Conservation (phyloP, 1,284 basidiomycete species). For the Phellinidium pouzarii region DNA sequence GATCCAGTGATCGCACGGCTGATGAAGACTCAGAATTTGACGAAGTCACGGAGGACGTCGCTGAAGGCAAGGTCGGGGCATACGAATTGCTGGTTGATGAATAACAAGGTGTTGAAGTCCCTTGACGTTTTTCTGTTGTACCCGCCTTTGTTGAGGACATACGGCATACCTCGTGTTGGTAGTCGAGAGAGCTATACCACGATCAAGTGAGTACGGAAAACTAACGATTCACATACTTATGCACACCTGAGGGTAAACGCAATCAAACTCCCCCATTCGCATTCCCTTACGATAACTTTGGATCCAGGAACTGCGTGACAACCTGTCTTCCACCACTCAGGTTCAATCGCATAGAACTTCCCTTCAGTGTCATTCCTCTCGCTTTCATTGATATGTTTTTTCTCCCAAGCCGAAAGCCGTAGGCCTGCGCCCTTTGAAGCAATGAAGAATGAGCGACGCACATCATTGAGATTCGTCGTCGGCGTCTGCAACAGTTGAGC, state of each 20-base stretch:
- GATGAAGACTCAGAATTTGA: constrained; percentile 41
- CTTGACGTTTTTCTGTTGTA: constrained; percentile 16
- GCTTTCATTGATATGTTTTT: constrained; percentile 40
- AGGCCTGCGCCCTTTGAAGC: constrained; percentile 44
- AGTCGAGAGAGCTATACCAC: constrained; percentile 47
- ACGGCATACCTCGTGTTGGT: constrained; percentile 48
- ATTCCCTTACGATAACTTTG: constrained; percentile 59
- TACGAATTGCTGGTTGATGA: constrained; percentile 36
- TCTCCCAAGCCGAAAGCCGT: constrained; percentile 54
- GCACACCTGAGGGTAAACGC: constrained; percentile 61
- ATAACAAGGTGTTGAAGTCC: neutral
- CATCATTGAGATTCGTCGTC: constrained; percentile 48
- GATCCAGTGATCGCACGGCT: constrained; percentile 35
- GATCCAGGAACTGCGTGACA: constrained; percentile 63
- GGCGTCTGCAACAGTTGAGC: constrained; percentile 42
- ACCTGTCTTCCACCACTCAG: constrained; percentile 55
- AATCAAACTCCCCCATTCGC: constrained; percentile 71
- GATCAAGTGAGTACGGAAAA: neutral
- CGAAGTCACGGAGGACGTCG: too few relatives aligned
- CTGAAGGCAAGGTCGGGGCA: constrained; percentile 34
- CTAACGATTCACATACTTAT: neutral
- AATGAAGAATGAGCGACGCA: constrained; percentile 48
- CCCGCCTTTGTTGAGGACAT: constrained; percentile 30
- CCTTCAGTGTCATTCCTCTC: constrained; percentile 22
- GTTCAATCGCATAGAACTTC: constrained; percentile 36